Evolutionary conservation across 345 rosid species (phyloP).

Genomic region (Euphorbia pulcherrima): DNA sequence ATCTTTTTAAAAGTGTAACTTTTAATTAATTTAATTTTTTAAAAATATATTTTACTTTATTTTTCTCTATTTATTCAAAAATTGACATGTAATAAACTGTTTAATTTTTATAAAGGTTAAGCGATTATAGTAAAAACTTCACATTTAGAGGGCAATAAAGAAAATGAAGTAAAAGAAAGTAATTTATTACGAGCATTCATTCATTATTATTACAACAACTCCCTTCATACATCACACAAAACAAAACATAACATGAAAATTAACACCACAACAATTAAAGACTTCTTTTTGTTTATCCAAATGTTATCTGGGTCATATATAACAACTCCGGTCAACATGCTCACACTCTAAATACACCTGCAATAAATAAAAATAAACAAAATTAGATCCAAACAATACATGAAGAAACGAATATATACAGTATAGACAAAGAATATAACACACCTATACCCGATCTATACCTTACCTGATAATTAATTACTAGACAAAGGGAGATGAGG

Average conservation of each 20-base stretch:
- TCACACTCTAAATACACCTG: conserved; percentile 1
- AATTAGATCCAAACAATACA: no score
- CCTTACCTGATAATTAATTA: no score
- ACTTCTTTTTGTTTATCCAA: no score
- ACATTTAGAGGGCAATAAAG: no score
- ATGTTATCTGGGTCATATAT: no score
- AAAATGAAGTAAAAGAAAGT: background rate
- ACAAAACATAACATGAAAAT: background rate
- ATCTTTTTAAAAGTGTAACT: no score
- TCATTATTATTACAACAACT: background rate
- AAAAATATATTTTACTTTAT: no score
- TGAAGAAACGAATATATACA: background rate
- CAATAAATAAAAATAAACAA: background rate
- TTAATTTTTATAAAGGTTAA: no score
- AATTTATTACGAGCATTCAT: background rate
- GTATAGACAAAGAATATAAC: background rate
- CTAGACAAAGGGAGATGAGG: background rate
- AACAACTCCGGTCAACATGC: background rate
- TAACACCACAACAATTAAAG: background rate
- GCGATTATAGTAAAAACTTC: no score
- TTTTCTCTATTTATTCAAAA: no score
- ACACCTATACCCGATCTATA: background rate
- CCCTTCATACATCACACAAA: background rate
- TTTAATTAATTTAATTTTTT: no score
- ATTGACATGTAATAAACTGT: no score